Evolutionary conservation across 2,329 filamentous ascomycete species (phyloP).

Genomic region (Colletotrichum sp.): DNA sequence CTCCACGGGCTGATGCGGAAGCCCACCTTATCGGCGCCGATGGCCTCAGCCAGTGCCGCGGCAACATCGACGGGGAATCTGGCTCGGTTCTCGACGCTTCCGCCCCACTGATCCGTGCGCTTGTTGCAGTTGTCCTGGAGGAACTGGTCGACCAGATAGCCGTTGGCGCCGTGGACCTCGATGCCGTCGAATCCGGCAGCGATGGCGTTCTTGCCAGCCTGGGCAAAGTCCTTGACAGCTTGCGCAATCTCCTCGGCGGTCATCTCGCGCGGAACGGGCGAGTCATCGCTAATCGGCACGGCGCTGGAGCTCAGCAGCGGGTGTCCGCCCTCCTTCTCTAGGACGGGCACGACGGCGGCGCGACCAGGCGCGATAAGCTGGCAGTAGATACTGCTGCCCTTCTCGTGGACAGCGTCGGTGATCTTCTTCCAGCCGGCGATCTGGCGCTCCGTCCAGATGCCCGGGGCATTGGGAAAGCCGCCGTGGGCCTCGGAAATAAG

Average conservation of each 20-base stretch:
- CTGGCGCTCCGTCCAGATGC: slow-evolving; percentile 60
- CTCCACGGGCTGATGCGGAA: slow-evolving; percentile 67
- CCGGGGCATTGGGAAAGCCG: slow-evolving; percentile 52
- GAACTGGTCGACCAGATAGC: slow-evolving; percentile 69
- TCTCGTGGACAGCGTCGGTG: slow-evolving; percentile 67
- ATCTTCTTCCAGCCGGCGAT: slow-evolving; percentile 65
- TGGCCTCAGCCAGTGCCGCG: slow-evolving; percentile 37
- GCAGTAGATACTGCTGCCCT: slow-evolving; percentile 63
- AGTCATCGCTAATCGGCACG: slow-evolving; percentile 47
- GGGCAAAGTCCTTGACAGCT: slow-evolving; percentile 62
- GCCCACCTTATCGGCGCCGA: slow-evolving; percentile 57
- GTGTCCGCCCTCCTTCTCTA: slow-evolving; percentile 30
- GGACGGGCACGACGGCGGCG: slow-evolving; percentile 41
- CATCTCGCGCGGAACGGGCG: slow-evolving; percentile 64
- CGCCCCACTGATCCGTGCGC: slow-evolving; percentile 58
- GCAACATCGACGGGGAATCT: slow-evolving; percentile 58
- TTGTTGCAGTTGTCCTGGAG: slow-evolving; percentile 55
- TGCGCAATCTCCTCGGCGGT: slow-evolving; percentile 67
- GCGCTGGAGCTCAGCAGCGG: slow-evolving; percentile 30
- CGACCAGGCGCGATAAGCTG: slow-evolving; percentile 70
- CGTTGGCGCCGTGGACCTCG: slow-evolving; percentile 64
- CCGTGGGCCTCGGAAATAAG: slow-evolving; percentile 39
- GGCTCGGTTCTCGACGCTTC: slow-evolving; percentile 56
- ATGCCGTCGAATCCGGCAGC: slow-evolving; percentile 74
- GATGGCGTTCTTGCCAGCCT: slow-evolving; percentile 59